Percentiles rank a stretch among this genome's conserved stretches.
These are phyloP conservation scores for Magnolia officinalis DNA, from an alignment of 164 flowering plant species.

Conservation along the genomic window DNA sequence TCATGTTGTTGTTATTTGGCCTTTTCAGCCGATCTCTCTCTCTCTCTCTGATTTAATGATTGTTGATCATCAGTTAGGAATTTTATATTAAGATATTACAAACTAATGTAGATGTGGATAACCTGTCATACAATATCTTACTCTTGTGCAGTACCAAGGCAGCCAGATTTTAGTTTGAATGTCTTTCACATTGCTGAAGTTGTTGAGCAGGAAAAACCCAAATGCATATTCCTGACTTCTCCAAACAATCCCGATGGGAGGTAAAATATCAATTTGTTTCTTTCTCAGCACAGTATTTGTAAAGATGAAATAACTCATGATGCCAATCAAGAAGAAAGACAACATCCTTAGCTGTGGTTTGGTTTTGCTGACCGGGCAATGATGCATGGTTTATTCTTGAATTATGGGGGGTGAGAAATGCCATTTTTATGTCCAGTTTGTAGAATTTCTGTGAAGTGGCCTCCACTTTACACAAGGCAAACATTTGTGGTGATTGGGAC, in stretches of 20 bases:
- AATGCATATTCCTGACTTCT: constrained; percentile 91
- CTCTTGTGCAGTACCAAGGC: constrained; percentile 67
- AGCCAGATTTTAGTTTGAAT: constrained; percentile 79
- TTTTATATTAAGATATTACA: no score
- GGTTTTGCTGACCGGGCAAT: not conserved
- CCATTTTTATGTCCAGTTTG: not conserved
- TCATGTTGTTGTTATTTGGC: no score
- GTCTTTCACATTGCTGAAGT: constrained; percentile 60
- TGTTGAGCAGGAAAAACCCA: constrained; percentile 78
- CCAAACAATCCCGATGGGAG: constrained; percentile 99
- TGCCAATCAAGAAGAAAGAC: not conserved
- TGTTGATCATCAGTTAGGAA: no score
- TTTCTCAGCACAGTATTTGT: not conserved
- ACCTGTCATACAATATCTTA: constrained; percentile 3
- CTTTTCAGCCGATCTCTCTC: not conserved
- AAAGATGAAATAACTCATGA: not conserved
- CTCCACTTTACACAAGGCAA: no score
- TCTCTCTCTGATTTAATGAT: not conserved
- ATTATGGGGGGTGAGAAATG: not conserved
- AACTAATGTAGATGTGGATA: not conserved
- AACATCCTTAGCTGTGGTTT: not conserved
- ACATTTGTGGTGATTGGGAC: not conserved
- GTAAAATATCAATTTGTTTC: constrained; percentile 28
- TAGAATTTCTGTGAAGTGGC: no score
- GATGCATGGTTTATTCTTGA: not conserved